phyloP scores from a whole-genome alignment of 371 early-diverging fungal species.

The Apophysomyces variabilis region DNA sequence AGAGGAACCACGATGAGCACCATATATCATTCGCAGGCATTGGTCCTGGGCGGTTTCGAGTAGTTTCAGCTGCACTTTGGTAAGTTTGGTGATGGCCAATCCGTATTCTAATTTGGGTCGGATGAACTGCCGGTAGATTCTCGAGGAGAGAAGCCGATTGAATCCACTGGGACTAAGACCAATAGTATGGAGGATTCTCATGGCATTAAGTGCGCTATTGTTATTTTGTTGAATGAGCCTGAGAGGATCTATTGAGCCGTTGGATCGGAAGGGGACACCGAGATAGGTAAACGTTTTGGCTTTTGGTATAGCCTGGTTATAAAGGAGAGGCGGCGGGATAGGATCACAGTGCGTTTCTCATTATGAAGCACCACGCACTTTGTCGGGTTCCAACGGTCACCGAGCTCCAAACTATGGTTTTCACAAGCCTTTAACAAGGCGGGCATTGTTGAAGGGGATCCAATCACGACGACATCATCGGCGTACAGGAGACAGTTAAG shows the following conservation, averaged over 20 bases:
- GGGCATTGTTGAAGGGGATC: too few relatives aligned
- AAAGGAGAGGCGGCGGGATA: slow-evolving; percentile 5
- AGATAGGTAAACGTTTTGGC: slow-evolving; percentile 16
- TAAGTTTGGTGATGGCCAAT: slow-evolving; percentile 3
- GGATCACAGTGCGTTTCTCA: neutral
- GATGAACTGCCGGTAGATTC: slow-evolving; percentile 14
- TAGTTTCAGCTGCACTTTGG: neutral
- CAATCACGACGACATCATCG: too few relatives aligned
- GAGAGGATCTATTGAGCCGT: neutral
- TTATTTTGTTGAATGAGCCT: slow-evolving; percentile 3
- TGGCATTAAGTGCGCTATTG: neutral
- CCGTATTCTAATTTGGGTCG: slow-evolving; percentile 26
- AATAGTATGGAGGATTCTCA: neutral
- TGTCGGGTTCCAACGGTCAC: neutral
- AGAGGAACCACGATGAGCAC: slow-evolving; percentile 14
- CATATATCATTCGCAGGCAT: slow-evolving; percentile 24
- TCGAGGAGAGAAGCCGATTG: neutral
- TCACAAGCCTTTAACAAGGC: too few relatives aligned
- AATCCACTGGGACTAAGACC: slow-evolving; percentile 10
- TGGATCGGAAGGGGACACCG: slow-evolving; percentile 9
- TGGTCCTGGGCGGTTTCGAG: slow-evolving; percentile 14
- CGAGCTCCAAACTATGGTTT: neutral
- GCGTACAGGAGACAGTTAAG: too few relatives aligned
- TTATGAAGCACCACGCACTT: neutral
- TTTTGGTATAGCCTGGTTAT: slow-evolving; percentile 10